Evolutionary conservation across 2,329 filamentous ascomycete species (phyloP).

Genomic region (Purpureocillium lavendulum): DNA sequence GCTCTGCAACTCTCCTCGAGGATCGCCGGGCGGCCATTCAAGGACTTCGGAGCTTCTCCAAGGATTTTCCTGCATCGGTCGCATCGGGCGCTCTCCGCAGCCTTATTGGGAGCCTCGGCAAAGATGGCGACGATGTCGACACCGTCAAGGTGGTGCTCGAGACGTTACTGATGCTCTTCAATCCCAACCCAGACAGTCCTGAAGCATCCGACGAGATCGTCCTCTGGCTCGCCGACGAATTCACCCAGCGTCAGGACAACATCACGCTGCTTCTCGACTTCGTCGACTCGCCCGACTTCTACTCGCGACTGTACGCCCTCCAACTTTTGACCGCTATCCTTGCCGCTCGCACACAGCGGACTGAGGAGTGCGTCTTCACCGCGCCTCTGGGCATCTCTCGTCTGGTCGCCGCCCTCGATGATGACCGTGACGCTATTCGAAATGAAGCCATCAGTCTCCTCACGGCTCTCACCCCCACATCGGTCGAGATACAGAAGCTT

Average conservation of each 20-base stretch:
- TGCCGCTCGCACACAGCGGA: constrained; percentile 76
- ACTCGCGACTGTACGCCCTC: constrained; percentile 81
- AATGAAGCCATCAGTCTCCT: constrained; percentile 84
- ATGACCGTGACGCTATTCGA: constrained; percentile 75
- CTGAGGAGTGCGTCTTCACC: constrained; percentile 87
- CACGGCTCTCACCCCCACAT: constrained; percentile 79
- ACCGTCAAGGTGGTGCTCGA: constrained; percentile 93
- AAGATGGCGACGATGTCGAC: constrained; percentile 90
- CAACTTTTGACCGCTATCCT: constrained; percentile 84
- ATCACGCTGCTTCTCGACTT: constrained; percentile 85
- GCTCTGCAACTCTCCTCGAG: constrained; percentile 85
- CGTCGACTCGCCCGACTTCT: constrained; percentile 80
- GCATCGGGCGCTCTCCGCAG: constrained; percentile 86
- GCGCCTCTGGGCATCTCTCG: constrained; percentile 83
- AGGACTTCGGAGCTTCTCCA: constrained; percentile 89
- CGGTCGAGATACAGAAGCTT: constrained; percentile 84
- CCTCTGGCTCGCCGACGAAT: constrained; percentile 94
- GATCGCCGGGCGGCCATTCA: constrained; percentile 90
- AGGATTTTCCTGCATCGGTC: constrained; percentile 91
- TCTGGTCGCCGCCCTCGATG: constrained; percentile 76
- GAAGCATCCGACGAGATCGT: constrained; percentile 96
- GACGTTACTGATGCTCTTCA: constrained; percentile 90
- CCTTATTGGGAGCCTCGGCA: constrained; percentile 74
- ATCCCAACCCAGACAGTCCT: constrained; percentile 60
- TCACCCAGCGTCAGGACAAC: constrained; percentile 96